Conservation (phyloP, 257 asterid genomes). For the Nicotiana knightiana region DNA sequence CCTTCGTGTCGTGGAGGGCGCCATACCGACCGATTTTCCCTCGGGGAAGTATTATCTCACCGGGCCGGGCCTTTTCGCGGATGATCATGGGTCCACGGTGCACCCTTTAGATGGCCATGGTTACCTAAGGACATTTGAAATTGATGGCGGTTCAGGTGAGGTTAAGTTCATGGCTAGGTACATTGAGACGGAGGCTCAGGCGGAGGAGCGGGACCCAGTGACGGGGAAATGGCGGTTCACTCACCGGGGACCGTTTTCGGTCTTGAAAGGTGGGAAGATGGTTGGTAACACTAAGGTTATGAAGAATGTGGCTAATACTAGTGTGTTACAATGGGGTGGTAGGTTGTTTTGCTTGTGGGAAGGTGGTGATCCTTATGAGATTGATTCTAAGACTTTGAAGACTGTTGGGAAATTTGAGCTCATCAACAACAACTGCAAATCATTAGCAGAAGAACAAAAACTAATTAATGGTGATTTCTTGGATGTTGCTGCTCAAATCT, state of each 20-base stretch:
- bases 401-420: conserved; percentile 59
- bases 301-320: conserved; percentile 98
- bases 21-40: conserved; percentile 71
- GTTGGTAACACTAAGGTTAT: conserved; percentile 92
- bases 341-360: conserved; percentile 89
- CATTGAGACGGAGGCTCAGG: conserved; percentile 90
- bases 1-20: conserved; percentile 77
- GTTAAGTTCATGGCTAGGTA: conserved; percentile 87
- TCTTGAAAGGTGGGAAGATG: conserved; percentile 75
- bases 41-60: conserved; percentile 80
- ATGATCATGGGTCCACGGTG: conserved; percentile 96
- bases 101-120: conserved; percentile 99
- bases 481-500: conserved; percentile 63
- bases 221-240: conserved; percentile 93
- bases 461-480: conserved; percentile 23
- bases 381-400: conserved; percentile 38
- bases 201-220: conserved; percentile 72
- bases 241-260: conserved; percentile 97
- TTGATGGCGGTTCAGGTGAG: conserved; percentile 36
- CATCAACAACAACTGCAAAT: conserved; percentile 18
- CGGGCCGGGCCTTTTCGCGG: conserved; percentile 87
- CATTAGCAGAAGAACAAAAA: not conserved
- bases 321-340: conserved; percentile 83
- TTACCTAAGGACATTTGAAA: conserved; percentile 55
- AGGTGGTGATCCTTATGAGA: conserved; percentile 96